Percentiles rank a stretch among this genome's conserved stretches.
Conservation (phyloP, 169 alveolate genomes). For the Eimeria falciformis region DNA sequence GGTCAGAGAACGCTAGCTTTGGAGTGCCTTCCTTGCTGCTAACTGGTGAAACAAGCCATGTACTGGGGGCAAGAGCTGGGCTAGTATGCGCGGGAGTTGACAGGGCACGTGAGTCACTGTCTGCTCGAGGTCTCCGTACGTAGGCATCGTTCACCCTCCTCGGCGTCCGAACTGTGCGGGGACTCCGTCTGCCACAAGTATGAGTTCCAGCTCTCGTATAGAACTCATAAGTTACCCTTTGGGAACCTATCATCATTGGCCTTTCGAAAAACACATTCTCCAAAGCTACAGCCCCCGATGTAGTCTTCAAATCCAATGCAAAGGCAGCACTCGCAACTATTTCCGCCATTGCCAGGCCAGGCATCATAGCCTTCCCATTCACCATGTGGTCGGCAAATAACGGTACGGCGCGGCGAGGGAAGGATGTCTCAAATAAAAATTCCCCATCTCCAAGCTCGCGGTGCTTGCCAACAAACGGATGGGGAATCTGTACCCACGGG, state of each 20-base stretch:
- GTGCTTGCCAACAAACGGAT: slow-evolving; percentile 81
- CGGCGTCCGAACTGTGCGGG: slow-evolving; percentile 78
- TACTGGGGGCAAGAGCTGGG: slow-evolving; percentile 60
- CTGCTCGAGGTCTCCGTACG: slow-evolving; percentile 68
- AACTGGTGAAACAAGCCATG: slow-evolving; percentile 61
- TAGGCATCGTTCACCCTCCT: slow-evolving; percentile 75
- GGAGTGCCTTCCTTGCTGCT: slow-evolving; percentile 68
- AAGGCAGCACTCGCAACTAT: slow-evolving; percentile 83
- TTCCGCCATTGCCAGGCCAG: slow-evolving; percentile 85
- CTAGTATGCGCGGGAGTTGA: slow-evolving; percentile 47
- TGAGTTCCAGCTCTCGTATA: slow-evolving; percentile 42
- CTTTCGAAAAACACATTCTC: slow-evolving; percentile 79
- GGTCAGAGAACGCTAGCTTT: slow-evolving; percentile 45
- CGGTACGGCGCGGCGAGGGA: slow-evolving; percentile 80
- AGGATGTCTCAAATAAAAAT: slow-evolving; percentile 69
- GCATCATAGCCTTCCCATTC: slow-evolving; percentile 82
- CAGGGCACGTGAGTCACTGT: slow-evolving; percentile 60
- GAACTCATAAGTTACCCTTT: slow-evolving; percentile 77
- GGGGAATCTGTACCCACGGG: slow-evolving; percentile 85
- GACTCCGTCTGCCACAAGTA: slow-evolving; percentile 67
- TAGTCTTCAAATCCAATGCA: slow-evolving; percentile 69
- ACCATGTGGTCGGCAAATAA: slow-evolving; percentile 85
- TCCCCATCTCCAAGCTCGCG: slow-evolving; percentile 68
- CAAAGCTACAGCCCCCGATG: slow-evolving; percentile 73
- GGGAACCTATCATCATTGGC: slow-evolving; percentile 79